phyloP scores from a whole-genome alignment of 768 basidiomycete species.

The Leccinum longicurvipes region DNA sequence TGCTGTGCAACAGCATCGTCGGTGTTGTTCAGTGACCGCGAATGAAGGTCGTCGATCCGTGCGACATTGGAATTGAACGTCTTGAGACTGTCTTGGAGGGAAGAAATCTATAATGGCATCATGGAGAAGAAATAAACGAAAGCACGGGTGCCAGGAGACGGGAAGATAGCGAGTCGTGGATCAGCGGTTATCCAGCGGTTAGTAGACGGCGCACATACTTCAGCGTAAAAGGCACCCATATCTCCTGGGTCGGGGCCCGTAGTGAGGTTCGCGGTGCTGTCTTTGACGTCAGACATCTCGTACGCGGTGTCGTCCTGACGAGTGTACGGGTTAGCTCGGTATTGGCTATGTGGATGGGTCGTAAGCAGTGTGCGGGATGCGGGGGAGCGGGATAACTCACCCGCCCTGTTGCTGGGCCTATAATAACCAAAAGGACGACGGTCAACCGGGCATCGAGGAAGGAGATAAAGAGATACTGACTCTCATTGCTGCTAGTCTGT shows the following conservation, averaged over 20 bases:
- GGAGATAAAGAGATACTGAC: slow-evolving; percentile 37
- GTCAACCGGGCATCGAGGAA: slow-evolving; percentile 4
- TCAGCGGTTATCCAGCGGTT: background rate
- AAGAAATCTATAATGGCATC: slow-evolving; percentile 56
- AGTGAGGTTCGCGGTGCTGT: slow-evolving; percentile 51
- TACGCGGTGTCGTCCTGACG: slow-evolving; percentile 59
- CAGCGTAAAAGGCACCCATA: slow-evolving; percentile 72
- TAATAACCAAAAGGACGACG: background rate
- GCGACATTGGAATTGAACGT: slow-evolving; percentile 68
- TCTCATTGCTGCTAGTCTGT: slow-evolving; percentile 86
- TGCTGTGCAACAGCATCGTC: slow-evolving; percentile 65
- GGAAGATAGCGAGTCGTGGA: background rate
- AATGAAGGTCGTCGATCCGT: slow-evolving; percentile 69
- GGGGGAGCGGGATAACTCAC: slow-evolving; percentile 29
- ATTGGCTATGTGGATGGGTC: slow-evolving; percentile 17
- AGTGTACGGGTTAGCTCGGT: slow-evolving; percentile 59
- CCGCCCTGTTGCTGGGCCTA: slow-evolving; percentile 71
- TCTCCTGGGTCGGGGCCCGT: slow-evolving; percentile 46
- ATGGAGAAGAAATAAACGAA: background rate
- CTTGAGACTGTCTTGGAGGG: slow-evolving; percentile 66
- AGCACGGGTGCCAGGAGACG: background rate
- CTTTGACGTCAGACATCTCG: slow-evolving; percentile 69
- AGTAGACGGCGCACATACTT: slow-evolving; percentile 43
- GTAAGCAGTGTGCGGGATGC: background rate
- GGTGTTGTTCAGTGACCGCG: slow-evolving; percentile 70